Evolutionary conservation across 805 yeast species (phyloP), one percentile per base, ranked within the genome.

Genomic region (Yarrowia sp.): DNA sequence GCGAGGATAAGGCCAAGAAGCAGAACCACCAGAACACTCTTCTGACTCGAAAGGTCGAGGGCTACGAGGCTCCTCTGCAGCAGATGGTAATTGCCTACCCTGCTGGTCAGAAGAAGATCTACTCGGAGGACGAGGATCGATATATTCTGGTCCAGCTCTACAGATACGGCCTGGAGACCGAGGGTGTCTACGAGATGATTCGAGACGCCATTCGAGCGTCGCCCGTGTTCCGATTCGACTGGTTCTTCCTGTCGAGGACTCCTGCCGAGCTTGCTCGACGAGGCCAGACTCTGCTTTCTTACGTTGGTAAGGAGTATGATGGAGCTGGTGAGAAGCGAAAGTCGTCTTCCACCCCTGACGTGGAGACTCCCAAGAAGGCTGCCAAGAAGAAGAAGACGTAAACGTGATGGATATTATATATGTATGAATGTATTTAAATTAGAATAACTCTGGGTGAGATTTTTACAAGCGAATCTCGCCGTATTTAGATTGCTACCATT

Each of bases 111-210:
- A 83, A 84, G 71, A 84, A 86, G 71, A 81, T 86, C 0, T 95
- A 86, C 75, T 84, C 90, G 10, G 95, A 89, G 48, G 96, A 88
- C 66, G 98, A 93, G 72, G 99, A 93, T 74, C 81, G 97, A 68
- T 93, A 89, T 75, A 78, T 93, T 68, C 76, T 95, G 65, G 83
- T 91, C 8, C 90, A 88, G 77, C 77, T 91, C 73, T 86, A 88
- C 76, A 81, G 87, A 66, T 82, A 83, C 71, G 99, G 99, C 0
- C 75, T 92, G 26, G 96, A 90, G 68, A 79, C 86, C 21, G 85
- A 85, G 8, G 91, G 89, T 68, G 77, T 92, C 7, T 89, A 85
- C 71, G 98, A 93, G 65, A 73, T 82, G 67, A 86, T 93, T 38
- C 82, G 89, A 48, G 89, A 87, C 58, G 83, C 86, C 24, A 88